Conservation (phyloP, 768 basidiomycete species). For the Hericium rajendrae region DNA sequence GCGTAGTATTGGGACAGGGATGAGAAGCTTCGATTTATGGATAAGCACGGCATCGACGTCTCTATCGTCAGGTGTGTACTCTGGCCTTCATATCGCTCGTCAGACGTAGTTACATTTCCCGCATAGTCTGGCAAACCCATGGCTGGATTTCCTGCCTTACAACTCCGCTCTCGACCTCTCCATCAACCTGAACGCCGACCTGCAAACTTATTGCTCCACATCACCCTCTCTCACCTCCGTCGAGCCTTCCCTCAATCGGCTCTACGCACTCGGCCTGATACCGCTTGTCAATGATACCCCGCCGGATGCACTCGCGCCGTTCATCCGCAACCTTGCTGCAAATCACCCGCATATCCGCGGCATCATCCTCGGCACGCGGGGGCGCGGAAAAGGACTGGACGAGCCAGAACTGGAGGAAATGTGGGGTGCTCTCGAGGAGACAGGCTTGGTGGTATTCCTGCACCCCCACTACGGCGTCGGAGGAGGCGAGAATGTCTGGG, state of each 20-base stretch:
- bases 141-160: slow-evolving; percentile 80
- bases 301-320: slow-evolving; percentile 45
- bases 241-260: slow-evolving; percentile 36
- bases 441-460: slow-evolving; percentile 68
- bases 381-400: slow-evolving; percentile 73
- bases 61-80: slow-evolving; percentile 60
- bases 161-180: slow-evolving; percentile 59
- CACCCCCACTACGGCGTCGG: slow-evolving; percentile 82
- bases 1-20: slow-evolving; percentile 66
- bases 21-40: slow-evolving; percentile 82
- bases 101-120: background rate
- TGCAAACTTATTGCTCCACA: slow-evolving; percentile 71
- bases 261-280: slow-evolving; percentile 80
- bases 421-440: slow-evolving; percentile 67
- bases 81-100: background rate
- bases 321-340: slow-evolving; percentile 53
- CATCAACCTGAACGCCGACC: slow-evolving; percentile 60
- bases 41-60: slow-evolving; percentile 68
- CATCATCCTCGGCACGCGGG: slow-evolving; percentile 75
- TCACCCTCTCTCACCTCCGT: slow-evolving; percentile 35
- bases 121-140: slow-evolving; percentile 76
- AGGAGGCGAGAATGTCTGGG: slow-evolving; percentile 51
- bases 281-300: slow-evolving; percentile 67
- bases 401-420: slow-evolving; percentile 70
- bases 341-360: slow-evolving; percentile 57